Base-by-base conservation (phyloP, 1,284 basidiomycete species). In the Calocybe gambosa region DNA sequence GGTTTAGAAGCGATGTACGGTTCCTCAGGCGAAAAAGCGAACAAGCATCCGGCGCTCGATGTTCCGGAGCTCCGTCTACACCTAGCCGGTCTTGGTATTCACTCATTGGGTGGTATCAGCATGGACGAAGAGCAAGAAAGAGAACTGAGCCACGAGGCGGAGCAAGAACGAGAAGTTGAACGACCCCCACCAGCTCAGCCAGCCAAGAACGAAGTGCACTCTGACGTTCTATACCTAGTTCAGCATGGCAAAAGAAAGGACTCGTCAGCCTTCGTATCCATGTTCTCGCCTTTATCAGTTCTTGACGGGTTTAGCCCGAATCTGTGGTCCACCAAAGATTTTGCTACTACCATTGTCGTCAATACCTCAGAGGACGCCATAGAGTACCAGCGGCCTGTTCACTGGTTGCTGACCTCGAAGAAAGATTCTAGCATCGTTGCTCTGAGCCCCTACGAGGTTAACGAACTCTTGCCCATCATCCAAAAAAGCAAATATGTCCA, bases 41-140 rank as follows among this genome's bases (percentile, higher is more conserved):
- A 25, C 6, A 10, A 43, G 16, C 50, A 53, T 36, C 26, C 51
- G 9, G 53, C 48, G 4, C 47, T 47, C 5, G 5, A 46, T 1
- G 41, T 52, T 26, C 56, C 59, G 5, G 58, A 59, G 0, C 55
- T 75, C 7, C 48, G 36, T 1, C 52, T 56, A 7, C 60, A 59
- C 36, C 62, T 64, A 12, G 20, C 45, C n/a, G 23, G 49, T 16
- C 60, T 75, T 9, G 65, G 67, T 0, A 42, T 62, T 3, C 37
- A 19, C 3, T 42, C 51, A 0, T 19, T 62, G 8, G 18, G 39
- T 1, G 51, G 59, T 20, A 33, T 49, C 0, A 43, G 47, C 12
- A 51, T 72, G 46, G 67, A 66, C 4, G 74, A 78, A 52, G 75
- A 77, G 46, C 75, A 77, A 48, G 75, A 78, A 42, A 60, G 72